Evolutionary conservation across 441 rosid species (phyloP).

Genomic region (Aquilaria agallochum): DNA sequence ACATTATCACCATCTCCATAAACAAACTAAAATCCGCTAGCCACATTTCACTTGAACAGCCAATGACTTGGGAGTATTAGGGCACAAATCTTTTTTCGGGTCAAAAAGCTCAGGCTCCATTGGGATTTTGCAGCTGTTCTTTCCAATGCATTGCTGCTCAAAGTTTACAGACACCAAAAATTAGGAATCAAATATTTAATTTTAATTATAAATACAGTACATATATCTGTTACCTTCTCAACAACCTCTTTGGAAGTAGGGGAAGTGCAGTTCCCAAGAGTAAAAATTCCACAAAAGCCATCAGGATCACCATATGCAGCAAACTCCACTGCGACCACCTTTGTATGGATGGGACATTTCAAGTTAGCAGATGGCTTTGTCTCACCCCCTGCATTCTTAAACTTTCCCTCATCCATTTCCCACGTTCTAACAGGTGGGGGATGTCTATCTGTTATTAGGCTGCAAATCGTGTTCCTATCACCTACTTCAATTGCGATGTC

Average conservation of each 20-base stretch:
- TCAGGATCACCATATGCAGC: constrained; percentile 58
- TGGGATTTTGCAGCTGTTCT: constrained; percentile 43
- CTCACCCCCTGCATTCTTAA: constrained; percentile 18
- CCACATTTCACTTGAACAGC: constrained; percentile 66
- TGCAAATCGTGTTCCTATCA: constrained; percentile 59
- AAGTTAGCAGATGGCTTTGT: constrained; percentile 33
- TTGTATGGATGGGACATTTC: constrained; percentile 34
- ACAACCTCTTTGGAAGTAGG: constrained; percentile 33
- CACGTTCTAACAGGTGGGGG: constrained; percentile 47
- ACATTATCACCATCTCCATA: too few species aligned
- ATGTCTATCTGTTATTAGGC: constrained; percentile 32
- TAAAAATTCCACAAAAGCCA: constrained; percentile 45
- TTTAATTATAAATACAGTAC: neutral
- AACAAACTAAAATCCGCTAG: constrained; percentile 1
- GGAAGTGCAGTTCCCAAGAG: constrained; percentile 41
- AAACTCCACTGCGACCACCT: constrained; percentile 41
- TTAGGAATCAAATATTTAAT: neutral
- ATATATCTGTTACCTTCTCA: constrained; percentile 33
- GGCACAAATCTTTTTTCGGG: constrained; percentile 33
- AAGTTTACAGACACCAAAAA: neutral
- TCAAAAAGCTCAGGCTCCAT: constrained; percentile 28
- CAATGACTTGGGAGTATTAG: constrained; percentile 33
- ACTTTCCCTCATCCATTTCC: constrained; percentile 22
- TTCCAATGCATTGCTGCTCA: constrained; percentile 61
- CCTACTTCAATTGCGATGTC: constrained; percentile 35